Evolutionary conservation across 768 basidiomycete genomes (phyloP), one percentile per base, ranked within the genome.

Genomic region (Boletus bicolor): DNA sequence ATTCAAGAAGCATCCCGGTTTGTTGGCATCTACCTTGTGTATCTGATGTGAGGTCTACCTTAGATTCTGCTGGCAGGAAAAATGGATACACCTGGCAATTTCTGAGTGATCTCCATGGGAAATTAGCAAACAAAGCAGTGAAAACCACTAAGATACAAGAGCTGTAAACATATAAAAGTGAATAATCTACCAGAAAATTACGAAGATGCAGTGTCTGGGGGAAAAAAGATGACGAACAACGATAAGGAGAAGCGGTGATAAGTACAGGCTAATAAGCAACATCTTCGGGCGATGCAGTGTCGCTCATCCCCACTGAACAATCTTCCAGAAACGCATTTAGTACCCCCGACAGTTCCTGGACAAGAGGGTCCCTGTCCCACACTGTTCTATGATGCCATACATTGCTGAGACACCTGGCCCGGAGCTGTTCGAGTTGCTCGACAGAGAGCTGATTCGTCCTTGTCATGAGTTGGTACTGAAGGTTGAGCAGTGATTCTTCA

Each of bases 381-480:
- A 89, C 87, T 12, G 76, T 74, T 36, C 94, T 75, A 58, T 83
- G 84, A 30, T 83, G 76, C 95, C 95, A 99, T n/a, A 98, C 79
- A 48, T 76, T 76, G 41, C 85, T 83, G 26, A 94, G 81, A 62
- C 85, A 88, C 3, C 81, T 84, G 8, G 97, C 95, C 6, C 97
- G 83, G 7, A 99, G 78, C 71, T 98, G 94, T 68, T 98, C 97
- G 7, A 99, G 80, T 67, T 96, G 85, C 67, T 99, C 97, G 48
- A 98, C 79, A 26, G 78, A 90, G 42, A 98, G 75, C 0, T 66
- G 67, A 7, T 57, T 67, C 1, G 96, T 97, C 44, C 68, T 68
- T 17, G 80, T 74, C 36, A 73, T 73, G 28, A 98, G 68, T 44
- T 76, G 70, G 3, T 67, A 44, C 53, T 75, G 71, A 0, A 98